A percentile compares a stretch with the other conserved stretches of the same genome.
phyloP scores from a whole-genome alignment of 1,284 basidiomycete genomes.

The Cutaneotrichosporon arboriforme region DNA sequence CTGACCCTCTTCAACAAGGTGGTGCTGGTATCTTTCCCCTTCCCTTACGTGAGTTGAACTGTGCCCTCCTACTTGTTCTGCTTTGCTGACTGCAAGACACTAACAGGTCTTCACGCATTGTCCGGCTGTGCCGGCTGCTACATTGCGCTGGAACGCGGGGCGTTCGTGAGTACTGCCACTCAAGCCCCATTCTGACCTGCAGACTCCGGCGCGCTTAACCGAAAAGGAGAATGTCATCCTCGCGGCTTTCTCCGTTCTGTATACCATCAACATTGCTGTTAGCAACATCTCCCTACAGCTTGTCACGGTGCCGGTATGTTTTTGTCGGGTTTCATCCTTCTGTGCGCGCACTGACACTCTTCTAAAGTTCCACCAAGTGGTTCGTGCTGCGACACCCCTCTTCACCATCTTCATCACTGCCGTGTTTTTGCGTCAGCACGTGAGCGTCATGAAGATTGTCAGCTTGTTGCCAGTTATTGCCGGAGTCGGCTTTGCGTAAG shows the following conservation, averaged over 20 bases:
- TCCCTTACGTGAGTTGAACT: conserved; percentile 60
- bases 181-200: not conserved
- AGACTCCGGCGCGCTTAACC: conserved; percentile 56
- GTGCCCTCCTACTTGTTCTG: too few relatives aligned
- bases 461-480: conserved; percentile 80
- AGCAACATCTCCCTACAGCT: conserved; percentile 81
- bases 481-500: conserved; percentile 78
- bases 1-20: conserved; percentile 90
- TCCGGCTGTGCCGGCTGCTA: conserved; percentile 75
- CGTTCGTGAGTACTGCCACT: conserved; percentile 51
- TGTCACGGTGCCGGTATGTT: conserved; percentile 80
- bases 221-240: conserved; percentile 60
- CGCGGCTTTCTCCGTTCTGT: conserved; percentile 73
- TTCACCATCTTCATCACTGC: conserved; percentile 77
- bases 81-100: conserved; percentile 49
- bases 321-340: not conserved
- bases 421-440: conserved; percentile 47
- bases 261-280: conserved; percentile 86
- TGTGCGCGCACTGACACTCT: not conserved
- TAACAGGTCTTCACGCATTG: conserved; percentile 80
- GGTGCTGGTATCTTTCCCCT: conserved; percentile 81
- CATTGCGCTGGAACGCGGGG: conserved; percentile 57
- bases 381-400: conserved; percentile 83
- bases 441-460: conserved; percentile 55
- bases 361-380: conserved; percentile 96